Percentiles rank a stretch among this genome's conserved stretches.
Conservation (phyloP, 2,329 filamentous ascomycete genomes). For the Pseudogymnoascus sp. region DNA sequence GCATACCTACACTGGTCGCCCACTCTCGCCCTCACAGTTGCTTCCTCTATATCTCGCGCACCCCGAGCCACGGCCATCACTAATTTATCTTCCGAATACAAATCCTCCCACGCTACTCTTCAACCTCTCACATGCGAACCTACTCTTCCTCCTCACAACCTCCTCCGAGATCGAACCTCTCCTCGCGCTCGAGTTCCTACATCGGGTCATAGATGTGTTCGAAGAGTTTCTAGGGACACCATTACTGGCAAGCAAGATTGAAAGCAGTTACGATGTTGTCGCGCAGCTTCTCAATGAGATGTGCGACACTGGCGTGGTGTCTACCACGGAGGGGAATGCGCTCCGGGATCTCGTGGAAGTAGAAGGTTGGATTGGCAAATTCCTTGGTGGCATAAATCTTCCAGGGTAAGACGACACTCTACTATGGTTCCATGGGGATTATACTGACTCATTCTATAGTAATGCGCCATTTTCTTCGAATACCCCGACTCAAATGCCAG, state of each 20-base stretch:
- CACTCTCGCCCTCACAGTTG: conserved; percentile 66
- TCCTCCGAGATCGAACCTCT: conserved; percentile 83
- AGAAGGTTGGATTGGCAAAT: conserved; percentile 79
- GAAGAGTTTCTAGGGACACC: conserved; percentile 92
- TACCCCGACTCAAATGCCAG: conserved; percentile 24
- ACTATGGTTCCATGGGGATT: not conserved
- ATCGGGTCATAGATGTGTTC: conserved; percentile 83
- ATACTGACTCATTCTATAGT: not conserved
- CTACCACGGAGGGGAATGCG: conserved; percentile 88
- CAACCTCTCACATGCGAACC: conserved; percentile 76
- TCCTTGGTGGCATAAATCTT: conserved; percentile 79
- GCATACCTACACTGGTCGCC: conserved; percentile 79
- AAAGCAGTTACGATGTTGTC: conserved; percentile 85
- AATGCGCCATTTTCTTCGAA: conserved; percentile 18
- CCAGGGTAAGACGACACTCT: conserved; percentile 53
- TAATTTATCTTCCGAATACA: conserved; percentile 76
- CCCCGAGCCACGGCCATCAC: conserved; percentile 69
- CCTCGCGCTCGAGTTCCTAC: conserved; percentile 86
- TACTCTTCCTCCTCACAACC: conserved; percentile 79
- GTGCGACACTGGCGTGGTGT: conserved; percentile 87
- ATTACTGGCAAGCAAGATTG: conserved; percentile 76
- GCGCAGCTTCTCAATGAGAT: conserved; percentile 91
- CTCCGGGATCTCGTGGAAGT: conserved; percentile 87
- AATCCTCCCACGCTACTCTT: conserved; percentile 84
- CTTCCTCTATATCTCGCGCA: conserved; percentile 84